Percentiles rank a stretch among this genome's conserved stretches.
phyloP scores from a whole-genome alignment of 495 filamentous ascomycete species.

The Talaromyces ruber region DNA sequence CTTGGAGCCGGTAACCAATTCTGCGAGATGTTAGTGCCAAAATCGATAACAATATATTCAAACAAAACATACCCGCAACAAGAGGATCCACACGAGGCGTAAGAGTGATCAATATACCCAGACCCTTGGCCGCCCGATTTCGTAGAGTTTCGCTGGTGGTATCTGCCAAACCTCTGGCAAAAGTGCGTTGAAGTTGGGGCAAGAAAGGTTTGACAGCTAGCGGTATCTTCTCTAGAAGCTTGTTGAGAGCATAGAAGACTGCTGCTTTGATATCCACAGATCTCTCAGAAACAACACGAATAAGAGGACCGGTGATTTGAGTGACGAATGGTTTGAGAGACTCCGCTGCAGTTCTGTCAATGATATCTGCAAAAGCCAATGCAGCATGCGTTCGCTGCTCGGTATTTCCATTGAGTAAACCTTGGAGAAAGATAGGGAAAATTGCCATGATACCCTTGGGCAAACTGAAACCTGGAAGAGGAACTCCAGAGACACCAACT shows the following conservation, averaged over 20 bases:
- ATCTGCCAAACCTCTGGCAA: slow-evolving; percentile 91
- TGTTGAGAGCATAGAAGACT: slow-evolving; percentile 89
- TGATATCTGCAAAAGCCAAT: slow-evolving; percentile 87
- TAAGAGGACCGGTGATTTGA: slow-evolving; percentile 93
- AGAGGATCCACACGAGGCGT: slow-evolving; percentile 94
- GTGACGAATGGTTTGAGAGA: slow-evolving; percentile 90
- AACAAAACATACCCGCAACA: slow-evolving; percentile 43
- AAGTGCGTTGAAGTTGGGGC: slow-evolving; percentile 91
- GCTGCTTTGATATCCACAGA: slow-evolving; percentile 91
- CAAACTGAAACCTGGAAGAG: slow-evolving; percentile 81
- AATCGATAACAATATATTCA: not conserved
- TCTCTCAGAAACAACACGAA: slow-evolving; percentile 91
- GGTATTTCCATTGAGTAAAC: slow-evolving; percentile 87
- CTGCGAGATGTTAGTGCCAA: slow-evolving; percentile 32
- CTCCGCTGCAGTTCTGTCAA: slow-evolving; percentile 78
- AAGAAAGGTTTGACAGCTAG: slow-evolving; percentile 92
- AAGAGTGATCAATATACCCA: slow-evolving; percentile 92
- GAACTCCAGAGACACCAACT: slow-evolving; percentile 77
- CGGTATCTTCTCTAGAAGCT: slow-evolving; percentile 93
- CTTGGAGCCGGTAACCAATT: slow-evolving; percentile 89
- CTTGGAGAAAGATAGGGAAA: slow-evolving; percentile 93
- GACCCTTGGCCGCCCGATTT: slow-evolving; percentile 84
- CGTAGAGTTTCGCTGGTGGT: slow-evolving; percentile 83
- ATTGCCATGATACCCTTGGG: slow-evolving; percentile 98
- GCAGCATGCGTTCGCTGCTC: slow-evolving; percentile 90